Conservation (phyloP, 371 early-diverging fungal genomes). For the Rhizopus delemar region DNA sequence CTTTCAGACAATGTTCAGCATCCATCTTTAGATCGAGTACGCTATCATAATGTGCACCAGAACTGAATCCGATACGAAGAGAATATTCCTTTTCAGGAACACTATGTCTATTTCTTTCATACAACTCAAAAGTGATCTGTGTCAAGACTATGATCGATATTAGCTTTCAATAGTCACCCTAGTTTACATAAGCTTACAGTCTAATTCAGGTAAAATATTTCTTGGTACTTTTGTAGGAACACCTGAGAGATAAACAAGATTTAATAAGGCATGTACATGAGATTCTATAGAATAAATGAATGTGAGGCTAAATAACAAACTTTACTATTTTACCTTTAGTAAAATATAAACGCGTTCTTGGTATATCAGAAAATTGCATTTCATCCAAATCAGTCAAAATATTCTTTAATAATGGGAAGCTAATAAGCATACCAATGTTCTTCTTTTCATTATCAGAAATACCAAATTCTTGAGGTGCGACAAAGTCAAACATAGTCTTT, state of each 20-base stretch:
- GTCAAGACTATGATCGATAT: constrained; percentile 66
- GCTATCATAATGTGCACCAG: constrained; percentile 89
- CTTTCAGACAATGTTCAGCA: constrained; percentile 83
- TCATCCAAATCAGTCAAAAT: constrained; percentile 79
- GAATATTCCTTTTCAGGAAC: constrained; percentile 73
- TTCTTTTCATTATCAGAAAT: constrained; percentile 78
- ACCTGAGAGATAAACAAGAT: constrained; percentile 85
- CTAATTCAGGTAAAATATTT: constrained; percentile 82
- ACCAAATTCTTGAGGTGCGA: constrained; percentile 93
- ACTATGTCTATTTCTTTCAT: constrained; percentile 76
- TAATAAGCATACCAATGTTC: constrained; percentile 83
- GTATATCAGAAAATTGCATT: constrained; percentile 54
- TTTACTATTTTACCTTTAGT: constrained; percentile 70
- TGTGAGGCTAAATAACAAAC: not conserved
- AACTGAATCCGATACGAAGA: constrained; percentile 87
- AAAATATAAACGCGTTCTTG: constrained; percentile 88
- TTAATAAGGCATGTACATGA: constrained; percentile 87
- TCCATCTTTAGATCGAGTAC: constrained; percentile 89
- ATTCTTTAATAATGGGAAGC: constrained; percentile 72
- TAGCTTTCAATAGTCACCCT: no score
- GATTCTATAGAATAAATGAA: constrained; percentile 62
- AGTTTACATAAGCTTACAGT: constrained; percentile 65
- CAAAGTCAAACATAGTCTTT: constrained; percentile 87
- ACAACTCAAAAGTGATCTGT: constrained; percentile 96
- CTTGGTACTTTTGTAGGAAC: constrained; percentile 74